These are phyloP conservation scores for Ustilago hordei DNA, from an alignment of 1,284 basidiomycete species.

Conservation along the genomic window DNA sequence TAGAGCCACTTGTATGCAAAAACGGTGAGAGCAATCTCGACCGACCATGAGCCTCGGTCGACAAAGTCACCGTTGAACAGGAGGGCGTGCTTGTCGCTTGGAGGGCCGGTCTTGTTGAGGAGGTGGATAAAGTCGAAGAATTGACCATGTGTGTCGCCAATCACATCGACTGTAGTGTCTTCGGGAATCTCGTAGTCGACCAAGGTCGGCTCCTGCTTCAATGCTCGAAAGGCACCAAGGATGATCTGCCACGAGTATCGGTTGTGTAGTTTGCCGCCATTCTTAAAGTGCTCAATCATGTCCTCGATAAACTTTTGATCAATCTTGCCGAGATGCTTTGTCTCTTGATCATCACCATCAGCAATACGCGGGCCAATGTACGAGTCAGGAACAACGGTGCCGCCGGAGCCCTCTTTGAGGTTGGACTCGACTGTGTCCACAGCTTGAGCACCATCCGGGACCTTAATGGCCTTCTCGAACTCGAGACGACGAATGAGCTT, in stretches of 20 bases:
- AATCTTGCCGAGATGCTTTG: conserved; percentile 72
- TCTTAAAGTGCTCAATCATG: conserved; percentile 93
- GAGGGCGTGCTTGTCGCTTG: conserved; percentile 61
- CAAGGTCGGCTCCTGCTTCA: conserved; percentile 83
- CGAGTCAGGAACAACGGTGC: conserved; percentile 41
- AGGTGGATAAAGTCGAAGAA: conserved; percentile 94
- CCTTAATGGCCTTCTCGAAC: conserved; percentile 66
- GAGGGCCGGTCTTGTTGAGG: conserved; percentile 81
- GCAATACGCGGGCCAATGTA: conserved; percentile 62
- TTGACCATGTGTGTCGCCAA: conserved; percentile 70
- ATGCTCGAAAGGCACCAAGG: conserved; percentile 82
- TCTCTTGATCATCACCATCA: conserved; percentile 71
- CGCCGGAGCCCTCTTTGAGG: conserved; percentile 57
- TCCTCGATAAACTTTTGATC: conserved; percentile 79
- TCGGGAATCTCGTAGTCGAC: conserved; percentile 83
- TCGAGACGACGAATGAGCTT: conserved; percentile 79
- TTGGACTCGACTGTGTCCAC: conserved; percentile 56
- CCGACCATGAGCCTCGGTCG: conserved; percentile 95
- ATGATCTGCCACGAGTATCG: conserved; percentile 92
- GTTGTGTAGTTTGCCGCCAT: conserved; percentile 83
- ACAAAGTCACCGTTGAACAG: conserved; percentile 73
- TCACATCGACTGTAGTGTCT: conserved; percentile 74
- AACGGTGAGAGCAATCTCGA: conserved; percentile 92
- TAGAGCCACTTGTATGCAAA: conserved; percentile 90
- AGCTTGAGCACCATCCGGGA: conserved; percentile 57